Conservation (phyloP, 371 early-diverging fungal genomes). For the Dichotomocladium elegans region DNA sequence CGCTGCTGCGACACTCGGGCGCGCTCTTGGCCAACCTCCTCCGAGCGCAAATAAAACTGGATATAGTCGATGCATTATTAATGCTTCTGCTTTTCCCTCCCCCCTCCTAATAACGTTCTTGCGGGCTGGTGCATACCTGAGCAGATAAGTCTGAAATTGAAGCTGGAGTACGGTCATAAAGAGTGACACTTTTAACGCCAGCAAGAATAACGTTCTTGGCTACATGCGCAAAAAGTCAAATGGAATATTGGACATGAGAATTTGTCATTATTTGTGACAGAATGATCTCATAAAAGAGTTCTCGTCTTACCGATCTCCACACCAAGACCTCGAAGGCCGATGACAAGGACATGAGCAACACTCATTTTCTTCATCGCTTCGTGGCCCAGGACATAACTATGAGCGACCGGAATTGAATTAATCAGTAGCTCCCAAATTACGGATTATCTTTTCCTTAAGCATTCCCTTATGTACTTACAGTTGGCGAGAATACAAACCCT, state of each 20-base stretch:
- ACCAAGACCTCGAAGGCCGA: constrained; percentile 97
- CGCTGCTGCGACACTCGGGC: constrained; percentile 77
- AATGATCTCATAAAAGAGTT: neutral
- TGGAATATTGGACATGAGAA: neutral
- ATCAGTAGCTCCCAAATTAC: too few species aligned
- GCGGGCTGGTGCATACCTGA: constrained; percentile 75
- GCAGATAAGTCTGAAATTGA: constrained; percentile 86
- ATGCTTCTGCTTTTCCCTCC: neutral
- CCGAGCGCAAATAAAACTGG: constrained; percentile 89
- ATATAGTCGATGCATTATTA: neutral
- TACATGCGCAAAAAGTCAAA: too few species aligned
- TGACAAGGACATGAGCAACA: constrained; percentile 92
- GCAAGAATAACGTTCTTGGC: constrained; percentile 99
- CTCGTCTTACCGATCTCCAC: constrained; percentile 88
- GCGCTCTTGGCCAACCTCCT: constrained; percentile 92
- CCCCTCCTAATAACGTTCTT: neutral
- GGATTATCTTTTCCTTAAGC: too few species aligned
- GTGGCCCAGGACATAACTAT: constrained; percentile 97
- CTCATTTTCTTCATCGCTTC: constrained; percentile 99
- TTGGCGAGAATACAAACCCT: constrained; percentile 96
- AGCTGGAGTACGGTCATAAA: constrained; percentile 87
- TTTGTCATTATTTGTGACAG: neutral
- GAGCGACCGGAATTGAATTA: too few species aligned
- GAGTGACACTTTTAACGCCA: constrained; percentile 96
- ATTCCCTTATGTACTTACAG: constrained; percentile 63